Base-by-base conservation (phyloP, 768 basidiomycete species). In the Termitomyces sp. region DNA sequence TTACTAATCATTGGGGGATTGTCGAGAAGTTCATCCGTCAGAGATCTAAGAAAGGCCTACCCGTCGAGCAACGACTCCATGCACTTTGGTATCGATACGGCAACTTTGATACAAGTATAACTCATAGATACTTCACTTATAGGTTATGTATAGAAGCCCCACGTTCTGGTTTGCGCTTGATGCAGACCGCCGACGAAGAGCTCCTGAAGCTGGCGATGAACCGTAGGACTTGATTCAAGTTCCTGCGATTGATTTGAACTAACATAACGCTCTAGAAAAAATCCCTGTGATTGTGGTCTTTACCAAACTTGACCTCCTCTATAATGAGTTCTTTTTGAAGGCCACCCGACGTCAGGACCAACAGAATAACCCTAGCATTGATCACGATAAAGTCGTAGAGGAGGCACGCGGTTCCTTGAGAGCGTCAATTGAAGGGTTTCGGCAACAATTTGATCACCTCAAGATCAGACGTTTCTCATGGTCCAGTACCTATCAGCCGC, bases 81-180 rank as follows among this genome's bases (percentile, higher is more conserved):
- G 48, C 49, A 6, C 25, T 59, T 5, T 59, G 57, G 57, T 59
- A 49, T 15, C 20, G 11, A 31, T 31, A 9, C 17, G 5, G 10
- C n/a, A 20, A 11, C 15, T 47, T 9, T 17, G 14, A 29, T 37
- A 54, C 20, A 5, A 25, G 11, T 17, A 17, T 29, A 14, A 20
- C 57, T 38, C 17, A 57, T 31, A 29, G 6, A 47, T 4, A 57
- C 57, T 17, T 3, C 5, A 34, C 50, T 14, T 38, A 20, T 49
- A 57, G 57, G 57, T 17, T 58, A 50, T 58, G 57, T 29, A 40
- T 58, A 50, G 57, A 58, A 25, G 17, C 53, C 1, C 53, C 53
- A 40, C 53, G 53, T 54, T 29, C 37, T 38, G 53, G 53, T 15
- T 17, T 8, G 38, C 53, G 53, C 40, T 38, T 54, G 25, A 54